phyloP scores from a whole-genome alignment of 2,329 filamentous ascomycete genomes.

The Aspergillus neoniger region DNA sequence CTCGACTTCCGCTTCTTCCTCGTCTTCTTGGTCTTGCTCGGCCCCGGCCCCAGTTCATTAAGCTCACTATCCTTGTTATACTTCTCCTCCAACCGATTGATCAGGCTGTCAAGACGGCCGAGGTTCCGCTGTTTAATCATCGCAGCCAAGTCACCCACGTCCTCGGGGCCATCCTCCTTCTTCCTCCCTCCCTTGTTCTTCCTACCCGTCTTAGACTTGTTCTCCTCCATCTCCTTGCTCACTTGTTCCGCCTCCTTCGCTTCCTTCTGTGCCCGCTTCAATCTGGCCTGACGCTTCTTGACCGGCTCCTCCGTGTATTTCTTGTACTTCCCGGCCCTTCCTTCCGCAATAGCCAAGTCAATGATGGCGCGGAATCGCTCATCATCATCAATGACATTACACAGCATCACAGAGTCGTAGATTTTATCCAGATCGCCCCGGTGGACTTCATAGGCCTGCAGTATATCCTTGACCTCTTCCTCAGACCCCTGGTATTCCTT shows the following conservation, averaged over 20 bases:
- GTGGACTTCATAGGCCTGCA: conserved; percentile 71
- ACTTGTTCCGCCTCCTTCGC: conserved; percentile 72
- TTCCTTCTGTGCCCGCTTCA: conserved; percentile 66
- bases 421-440: conserved; percentile 75
- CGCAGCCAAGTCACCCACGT: conserved; percentile 60
- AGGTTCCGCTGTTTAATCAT: conserved; percentile 73
- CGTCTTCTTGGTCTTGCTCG: no score
- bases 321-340: conserved; percentile 66
- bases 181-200: conserved; percentile 16
- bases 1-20: conserved; percentile 42
- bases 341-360: conserved; percentile 71
- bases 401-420: conserved; percentile 85
- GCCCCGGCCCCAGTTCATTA: conserved; percentile 27
- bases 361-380: conserved; percentile 80
- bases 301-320: conserved; percentile 75
- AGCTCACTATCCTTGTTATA: conserved; percentile 50
- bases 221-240: conserved; percentile 72
- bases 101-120: conserved; percentile 61
- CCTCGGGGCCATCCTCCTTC: conserved; percentile 32
- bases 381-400: conserved; percentile 80
- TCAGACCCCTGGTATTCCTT: conserved; percentile 79
- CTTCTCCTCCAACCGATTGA: conserved; percentile 76
- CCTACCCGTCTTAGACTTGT: conserved; percentile 62
- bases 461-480: conserved; percentile 77
- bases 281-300: conserved; percentile 58